phyloP scores from a whole-genome alignment of 2,329 filamentous ascomycete species.

The Claviceps digitariae region DNA sequence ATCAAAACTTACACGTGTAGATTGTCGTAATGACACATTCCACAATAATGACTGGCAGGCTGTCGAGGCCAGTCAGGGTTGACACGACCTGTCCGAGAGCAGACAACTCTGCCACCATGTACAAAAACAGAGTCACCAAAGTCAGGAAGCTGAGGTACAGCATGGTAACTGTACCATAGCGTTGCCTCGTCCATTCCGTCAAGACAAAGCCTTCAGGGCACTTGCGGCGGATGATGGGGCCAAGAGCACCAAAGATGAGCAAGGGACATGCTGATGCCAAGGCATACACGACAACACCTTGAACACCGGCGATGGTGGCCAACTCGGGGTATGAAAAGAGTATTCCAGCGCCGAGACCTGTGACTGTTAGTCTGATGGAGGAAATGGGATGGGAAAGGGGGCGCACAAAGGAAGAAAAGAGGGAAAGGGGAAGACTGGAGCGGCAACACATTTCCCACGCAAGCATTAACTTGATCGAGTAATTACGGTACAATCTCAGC shows the following conservation, averaged over 20 bases:
- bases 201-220: constrained; percentile 75
- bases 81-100: constrained; percentile 68
- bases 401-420: constrained; percentile 1
- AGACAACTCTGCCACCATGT: constrained; percentile 77
- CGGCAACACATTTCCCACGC: constrained; percentile 96
- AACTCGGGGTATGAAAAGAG: constrained; percentile 74
- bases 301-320: constrained; percentile 63
- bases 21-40: constrained; percentile 67
- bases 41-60: constrained; percentile 63
- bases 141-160: constrained; percentile 67
- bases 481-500: constrained; percentile 94
- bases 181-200: constrained; percentile 71
- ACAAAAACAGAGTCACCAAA: constrained; percentile 68
- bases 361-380: constrained; percentile 26
- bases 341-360: constrained; percentile 73
- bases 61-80: constrained; percentile 59
- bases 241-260: constrained; percentile 59
- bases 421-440: constrained; percentile 34
- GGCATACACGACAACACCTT: constrained; percentile 66
- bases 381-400: constrained; percentile 12
- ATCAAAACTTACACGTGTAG: constrained; percentile 51
- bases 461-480: constrained; percentile 99
- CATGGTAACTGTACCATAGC: constrained; percentile 56
- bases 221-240: constrained; percentile 64
- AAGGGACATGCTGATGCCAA: constrained; percentile 59